Evolutionary conservation across 768 basidiomycete genomes (phyloP).

Genomic region (Albatrellus ellisii): DNA sequence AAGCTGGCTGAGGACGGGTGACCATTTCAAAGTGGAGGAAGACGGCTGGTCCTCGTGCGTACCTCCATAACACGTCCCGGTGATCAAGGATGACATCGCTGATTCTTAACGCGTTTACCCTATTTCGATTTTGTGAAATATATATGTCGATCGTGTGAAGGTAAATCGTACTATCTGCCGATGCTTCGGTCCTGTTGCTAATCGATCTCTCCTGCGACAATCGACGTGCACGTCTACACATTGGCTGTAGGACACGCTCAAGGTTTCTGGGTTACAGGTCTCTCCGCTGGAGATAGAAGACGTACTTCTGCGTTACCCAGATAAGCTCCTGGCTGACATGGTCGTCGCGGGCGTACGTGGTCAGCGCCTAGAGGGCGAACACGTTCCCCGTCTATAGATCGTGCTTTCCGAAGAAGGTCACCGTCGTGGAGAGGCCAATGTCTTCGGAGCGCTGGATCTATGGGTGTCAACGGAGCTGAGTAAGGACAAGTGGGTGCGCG

Average conservation of each 20-base stretch:
- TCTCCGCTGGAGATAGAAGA: conserved; percentile 73
- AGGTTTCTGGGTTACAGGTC: conserved; percentile 70
- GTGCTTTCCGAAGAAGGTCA: conserved; percentile 48
- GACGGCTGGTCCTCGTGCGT: conserved; percentile 56
- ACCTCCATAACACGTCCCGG: not conserved
- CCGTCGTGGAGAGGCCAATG: conserved; percentile 28
- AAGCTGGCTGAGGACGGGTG: conserved; percentile 74
- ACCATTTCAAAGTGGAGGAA: conserved; percentile 48
- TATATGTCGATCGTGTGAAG: conserved; percentile 71
- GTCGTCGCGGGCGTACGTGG: conserved; percentile 66
- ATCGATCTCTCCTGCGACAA: too few species aligned
- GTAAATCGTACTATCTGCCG: too few species aligned
- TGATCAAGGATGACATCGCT: too few species aligned
- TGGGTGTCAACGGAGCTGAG: conserved; percentile 58
- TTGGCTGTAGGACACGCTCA: conserved; percentile 58
- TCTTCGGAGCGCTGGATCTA: conserved; percentile 33
- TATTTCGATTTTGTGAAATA: too few species aligned
- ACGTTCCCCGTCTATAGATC: conserved; percentile 68
- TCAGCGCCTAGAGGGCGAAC: conserved; percentile 50
- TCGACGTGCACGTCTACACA: not conserved
- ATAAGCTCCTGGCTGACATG: conserved; percentile 46
- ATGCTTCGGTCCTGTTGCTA: too few species aligned
- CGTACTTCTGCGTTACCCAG: conserved; percentile 47
- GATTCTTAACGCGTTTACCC: not conserved
- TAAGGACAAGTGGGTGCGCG: conserved; percentile 67